Evolutionary conservation across 306 rosid species (phyloP).

Genomic region (Coriaria nepalensis): DNA sequence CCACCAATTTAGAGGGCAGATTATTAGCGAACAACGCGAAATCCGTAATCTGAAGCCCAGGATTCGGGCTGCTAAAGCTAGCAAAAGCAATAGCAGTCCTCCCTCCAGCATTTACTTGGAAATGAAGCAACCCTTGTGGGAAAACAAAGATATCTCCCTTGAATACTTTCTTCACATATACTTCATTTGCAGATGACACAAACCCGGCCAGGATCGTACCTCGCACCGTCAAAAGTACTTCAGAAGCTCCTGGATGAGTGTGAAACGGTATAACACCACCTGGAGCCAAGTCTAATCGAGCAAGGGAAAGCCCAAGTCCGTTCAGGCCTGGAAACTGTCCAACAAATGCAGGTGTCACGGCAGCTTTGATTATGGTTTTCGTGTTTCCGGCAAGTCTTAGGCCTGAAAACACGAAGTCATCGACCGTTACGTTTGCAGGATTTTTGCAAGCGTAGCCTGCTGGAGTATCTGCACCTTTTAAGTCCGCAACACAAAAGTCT

Average conservation of each 20-base stretch:
- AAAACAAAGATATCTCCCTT: conserved; percentile 61
- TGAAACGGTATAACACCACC: conserved; percentile 74
- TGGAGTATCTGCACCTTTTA: conserved; percentile 37
- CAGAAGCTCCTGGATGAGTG: conserved; percentile 68
- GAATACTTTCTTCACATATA: conserved; percentile 35
- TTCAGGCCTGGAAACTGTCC: conserved; percentile 57
- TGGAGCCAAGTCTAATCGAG: conserved; percentile 50
- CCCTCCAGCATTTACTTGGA: conserved; percentile 39
- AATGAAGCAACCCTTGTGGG: conserved; percentile 78
- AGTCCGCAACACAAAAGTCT: conserved; percentile 73
- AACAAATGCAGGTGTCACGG: conserved; percentile 73
- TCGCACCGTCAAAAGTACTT: conserved; percentile 31
- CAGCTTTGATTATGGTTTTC: conserved; percentile 46
- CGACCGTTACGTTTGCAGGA: conserved; percentile 26
- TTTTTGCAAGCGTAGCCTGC: conserved; percentile 50
- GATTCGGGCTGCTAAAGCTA: conserved; percentile 50
- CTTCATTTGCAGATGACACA: conserved; percentile 41
- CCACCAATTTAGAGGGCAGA: conserved; percentile 37
- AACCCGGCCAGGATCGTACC: conserved; percentile 56
- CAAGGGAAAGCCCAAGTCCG: conserved; percentile 57
- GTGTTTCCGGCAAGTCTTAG: conserved; percentile 34
- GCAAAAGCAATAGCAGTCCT: conserved; percentile 26
- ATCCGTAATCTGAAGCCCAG: conserved; percentile 75
- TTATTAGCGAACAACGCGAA: conserved; percentile 58
- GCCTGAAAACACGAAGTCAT: conserved; percentile 46